Evolutionary conservation across 2,329 filamentous ascomycete species (phyloP).

Genomic region (Colletotrichum zoysiae): DNA sequence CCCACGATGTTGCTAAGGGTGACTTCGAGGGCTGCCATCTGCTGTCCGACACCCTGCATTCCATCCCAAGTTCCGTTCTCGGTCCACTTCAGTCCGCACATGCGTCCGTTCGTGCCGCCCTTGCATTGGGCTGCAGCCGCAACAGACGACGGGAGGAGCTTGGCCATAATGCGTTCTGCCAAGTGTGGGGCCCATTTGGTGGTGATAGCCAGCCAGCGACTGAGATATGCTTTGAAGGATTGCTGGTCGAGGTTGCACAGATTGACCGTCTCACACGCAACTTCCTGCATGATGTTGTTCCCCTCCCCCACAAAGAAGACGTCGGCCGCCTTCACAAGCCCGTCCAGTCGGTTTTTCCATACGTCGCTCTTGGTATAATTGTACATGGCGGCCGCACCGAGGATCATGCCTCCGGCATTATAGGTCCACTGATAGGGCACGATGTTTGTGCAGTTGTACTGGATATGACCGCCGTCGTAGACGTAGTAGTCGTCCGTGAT

Average conservation of each 20-base stretch:
- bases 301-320: conserved; percentile 67
- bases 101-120: conserved; percentile 66
- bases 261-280: conserved; percentile 72
- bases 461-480: conserved; percentile 72
- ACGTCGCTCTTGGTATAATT: conserved; percentile 66
- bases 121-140: conserved; percentile 69
- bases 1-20: conserved; percentile 72
- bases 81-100: conserved; percentile 73
- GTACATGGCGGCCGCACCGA: conserved; percentile 77
- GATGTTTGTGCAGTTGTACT: conserved; percentile 68
- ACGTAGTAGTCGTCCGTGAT: conserved; percentile 71
- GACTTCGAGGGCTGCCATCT: conserved; percentile 77
- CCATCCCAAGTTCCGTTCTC: conserved; percentile 68
- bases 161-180: conserved; percentile 63
- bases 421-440: conserved; percentile 77
- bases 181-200: conserved; percentile 75
- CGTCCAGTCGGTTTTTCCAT: conserved; percentile 71
- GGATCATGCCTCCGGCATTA: conserved; percentile 75
- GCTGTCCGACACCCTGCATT: conserved; percentile 73
- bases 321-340: conserved; percentile 65
- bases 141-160: conserved; percentile 67
- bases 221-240: conserved; percentile 74
- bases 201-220: conserved; percentile 71
- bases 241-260: conserved; percentile 73
- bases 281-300: conserved; percentile 72